phyloP scores from a whole-genome alignment of 2,329 filamentous ascomycete species.

The Aurifilum marmelostoma region DNA sequence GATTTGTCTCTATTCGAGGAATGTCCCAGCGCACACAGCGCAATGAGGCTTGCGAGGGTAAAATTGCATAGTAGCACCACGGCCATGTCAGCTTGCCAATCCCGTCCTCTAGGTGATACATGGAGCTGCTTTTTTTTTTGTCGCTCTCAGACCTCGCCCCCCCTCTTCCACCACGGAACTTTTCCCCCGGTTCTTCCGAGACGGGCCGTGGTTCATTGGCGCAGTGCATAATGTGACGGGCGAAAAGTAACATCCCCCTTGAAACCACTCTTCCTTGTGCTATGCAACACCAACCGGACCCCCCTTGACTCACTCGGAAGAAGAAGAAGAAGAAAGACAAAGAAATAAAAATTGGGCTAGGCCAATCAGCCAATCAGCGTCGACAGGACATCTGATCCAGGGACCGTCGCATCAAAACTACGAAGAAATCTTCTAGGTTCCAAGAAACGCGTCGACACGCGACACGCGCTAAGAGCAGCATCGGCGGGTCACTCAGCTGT shows the following conservation, averaged over 20 bases:
- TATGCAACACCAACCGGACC: constrained; percentile 19
- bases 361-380: constrained; percentile 24
- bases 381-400: neutral
- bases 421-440: neutral
- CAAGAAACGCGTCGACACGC: constrained; percentile 12
- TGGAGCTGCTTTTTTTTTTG: neutral
- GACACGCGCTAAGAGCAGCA: constrained; percentile 31
- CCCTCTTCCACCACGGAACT: neutral
- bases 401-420: neutral
- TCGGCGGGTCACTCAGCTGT: constrained; percentile 27
- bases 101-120: neutral
- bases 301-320: constrained; percentile 18
- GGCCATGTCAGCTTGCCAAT: neutral
- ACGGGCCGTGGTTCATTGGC: neutral
- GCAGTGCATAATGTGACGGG: constrained; percentile 20
- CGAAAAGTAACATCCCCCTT: constrained; percentile 25
- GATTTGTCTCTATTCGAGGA: neutral
- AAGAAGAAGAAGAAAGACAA: no score
- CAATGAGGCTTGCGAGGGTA: neutral
- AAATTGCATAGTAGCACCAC: neutral
- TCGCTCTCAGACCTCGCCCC: neutral
- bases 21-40: neutral
- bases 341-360: neutral
- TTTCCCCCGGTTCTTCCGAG: neutral
- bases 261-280: constrained; percentile 21